Evolutionary conservation across 2,329 filamentous ascomycete genomes (phyloP).

Genomic region (Phialophora macrospora): DNA sequence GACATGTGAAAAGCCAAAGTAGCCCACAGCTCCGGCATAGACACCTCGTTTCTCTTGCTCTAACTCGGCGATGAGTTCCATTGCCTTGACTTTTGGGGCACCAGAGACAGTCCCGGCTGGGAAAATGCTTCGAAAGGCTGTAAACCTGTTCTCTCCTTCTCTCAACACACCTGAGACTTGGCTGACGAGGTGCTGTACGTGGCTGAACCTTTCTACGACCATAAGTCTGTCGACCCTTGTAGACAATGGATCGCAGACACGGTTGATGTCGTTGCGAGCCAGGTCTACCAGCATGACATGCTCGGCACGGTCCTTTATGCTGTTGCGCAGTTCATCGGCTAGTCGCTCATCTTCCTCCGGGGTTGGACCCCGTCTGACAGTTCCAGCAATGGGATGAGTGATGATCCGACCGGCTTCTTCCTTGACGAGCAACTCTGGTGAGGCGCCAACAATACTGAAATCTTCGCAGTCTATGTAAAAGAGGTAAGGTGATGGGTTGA

Average conservation of each 20-base stretch:
- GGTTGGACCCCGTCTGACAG: conserved; percentile 82
- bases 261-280: conserved; percentile 94
- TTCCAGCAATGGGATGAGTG: conserved; percentile 96
- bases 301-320: conserved; percentile 88
- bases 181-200: conserved; percentile 95
- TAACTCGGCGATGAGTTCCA: conserved; percentile 95
- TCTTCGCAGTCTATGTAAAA: conserved; percentile 92
- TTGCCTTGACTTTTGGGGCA: conserved; percentile 92
- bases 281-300: conserved; percentile 98
- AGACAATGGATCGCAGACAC: conserved; percentile 86
- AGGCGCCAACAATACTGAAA: conserved; percentile 95
- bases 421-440: conserved; percentile 92
- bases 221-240: conserved; percentile 92
- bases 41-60: conserved; percentile 93
- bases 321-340: conserved; percentile 75
- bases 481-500: conserved; percentile 95
- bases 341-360: conserved; percentile 80
- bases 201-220: conserved; percentile 92
- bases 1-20: conserved; percentile 85
- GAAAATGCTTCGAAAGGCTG: conserved; percentile 95
- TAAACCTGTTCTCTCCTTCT: conserved; percentile 83
- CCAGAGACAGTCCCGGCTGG: conserved; percentile 95
- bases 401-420: conserved; percentile 84
- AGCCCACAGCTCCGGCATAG: conserved; percentile 94
- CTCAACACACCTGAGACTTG: conserved; percentile 92